Conservation (phyloP, 768 basidiomycete genomes). For the Amanita brunnescens region DNA sequence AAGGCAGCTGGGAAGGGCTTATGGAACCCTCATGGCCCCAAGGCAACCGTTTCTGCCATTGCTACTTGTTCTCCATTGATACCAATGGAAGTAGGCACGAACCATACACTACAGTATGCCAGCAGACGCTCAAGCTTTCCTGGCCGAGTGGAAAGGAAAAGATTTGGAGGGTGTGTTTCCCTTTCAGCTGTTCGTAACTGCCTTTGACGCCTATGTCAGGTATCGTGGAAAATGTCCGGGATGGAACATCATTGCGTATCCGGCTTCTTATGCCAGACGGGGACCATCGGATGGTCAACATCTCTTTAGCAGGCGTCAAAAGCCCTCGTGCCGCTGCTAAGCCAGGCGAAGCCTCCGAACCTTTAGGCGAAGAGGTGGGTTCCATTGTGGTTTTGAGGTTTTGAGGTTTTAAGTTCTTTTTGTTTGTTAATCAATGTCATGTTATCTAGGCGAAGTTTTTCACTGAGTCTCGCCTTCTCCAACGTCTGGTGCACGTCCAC, state of each 20-base stretch:
- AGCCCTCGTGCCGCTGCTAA: conserved; percentile 62
- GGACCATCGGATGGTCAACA: conserved; percentile 85
- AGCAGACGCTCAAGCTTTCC: conserved; percentile 77
- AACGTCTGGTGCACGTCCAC: conserved; percentile 66
- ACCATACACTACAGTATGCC: conserved; percentile 84
- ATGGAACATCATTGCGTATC: conserved; percentile 84
- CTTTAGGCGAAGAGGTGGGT: conserved; percentile 82
- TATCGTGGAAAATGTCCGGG: conserved; percentile 88
- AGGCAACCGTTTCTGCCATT: conserved; percentile 29
- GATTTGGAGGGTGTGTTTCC: conserved; percentile 63
- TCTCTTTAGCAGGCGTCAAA: conserved; percentile 77
- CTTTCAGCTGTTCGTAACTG: background rate
- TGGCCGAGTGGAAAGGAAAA: conserved; percentile 89
- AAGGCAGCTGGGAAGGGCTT: conserved; percentile 67
- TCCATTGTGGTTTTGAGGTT: background rate
- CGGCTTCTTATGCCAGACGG: conserved; percentile 83
- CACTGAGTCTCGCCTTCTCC: conserved; percentile 80
- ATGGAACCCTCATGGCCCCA: conserved; percentile 78
- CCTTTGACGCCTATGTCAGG: conserved; percentile 33
- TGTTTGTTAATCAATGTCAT: conserved; percentile 10
- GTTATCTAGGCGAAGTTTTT: conserved; percentile 78
- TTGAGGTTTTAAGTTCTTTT: conserved; percentile 6
- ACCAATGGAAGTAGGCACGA: conserved; percentile 41
- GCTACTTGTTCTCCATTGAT: background rate
- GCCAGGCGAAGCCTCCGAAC: conserved; percentile 72